Evolutionary conservation across 352 stramenopile species (phyloP).

Genomic region (Globisporangium barbulae): DNA sequence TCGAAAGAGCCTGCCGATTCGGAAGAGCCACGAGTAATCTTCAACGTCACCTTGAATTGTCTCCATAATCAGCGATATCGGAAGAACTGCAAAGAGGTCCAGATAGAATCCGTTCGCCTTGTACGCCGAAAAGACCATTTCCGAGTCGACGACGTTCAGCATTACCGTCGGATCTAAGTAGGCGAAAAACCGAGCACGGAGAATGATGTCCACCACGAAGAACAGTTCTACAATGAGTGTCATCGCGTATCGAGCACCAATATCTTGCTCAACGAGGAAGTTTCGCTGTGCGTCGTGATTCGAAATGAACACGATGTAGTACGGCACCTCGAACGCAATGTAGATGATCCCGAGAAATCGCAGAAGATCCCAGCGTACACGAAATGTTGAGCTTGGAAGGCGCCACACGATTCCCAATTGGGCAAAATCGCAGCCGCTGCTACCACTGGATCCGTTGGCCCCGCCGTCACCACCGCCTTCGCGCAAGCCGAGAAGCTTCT

Average conservation of each 20-base stretch:
- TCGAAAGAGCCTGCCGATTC: conserved; percentile 43
- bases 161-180: conserved; percentile 63
- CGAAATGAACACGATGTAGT: conserved; percentile 61
- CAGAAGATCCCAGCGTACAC: conserved; percentile 46
- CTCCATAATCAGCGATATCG: conserved; percentile 46
- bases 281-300: conserved; percentile 45
- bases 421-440: conserved; percentile 10
- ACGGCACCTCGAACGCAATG: conserved; percentile 68
- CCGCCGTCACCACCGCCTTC: conserved; percentile 20
- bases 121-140: conserved; percentile 59
- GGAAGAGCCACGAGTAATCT: conserved; percentile 41
- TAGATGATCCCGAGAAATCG: conserved; percentile 43
- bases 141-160: conserved; percentile 45
- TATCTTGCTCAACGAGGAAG: conserved; percentile 33
- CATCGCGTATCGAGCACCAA: conserved; percentile 29
- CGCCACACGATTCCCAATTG: conserved; percentile 26
- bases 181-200: conserved; percentile 48
- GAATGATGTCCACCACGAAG: conserved; percentile 44
- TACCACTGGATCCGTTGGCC: background rate
- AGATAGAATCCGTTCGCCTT: conserved; percentile 51
- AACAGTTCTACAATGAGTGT: conserved; percentile 46
- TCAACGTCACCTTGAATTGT: conserved; percentile 22
- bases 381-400: conserved; percentile 48
- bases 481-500: conserved; percentile 62
- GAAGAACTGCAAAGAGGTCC: conserved; percentile 47